Base-by-base conservation (phyloP, 148 eudicot genomes). In the Selenicereus undatus region DNA sequence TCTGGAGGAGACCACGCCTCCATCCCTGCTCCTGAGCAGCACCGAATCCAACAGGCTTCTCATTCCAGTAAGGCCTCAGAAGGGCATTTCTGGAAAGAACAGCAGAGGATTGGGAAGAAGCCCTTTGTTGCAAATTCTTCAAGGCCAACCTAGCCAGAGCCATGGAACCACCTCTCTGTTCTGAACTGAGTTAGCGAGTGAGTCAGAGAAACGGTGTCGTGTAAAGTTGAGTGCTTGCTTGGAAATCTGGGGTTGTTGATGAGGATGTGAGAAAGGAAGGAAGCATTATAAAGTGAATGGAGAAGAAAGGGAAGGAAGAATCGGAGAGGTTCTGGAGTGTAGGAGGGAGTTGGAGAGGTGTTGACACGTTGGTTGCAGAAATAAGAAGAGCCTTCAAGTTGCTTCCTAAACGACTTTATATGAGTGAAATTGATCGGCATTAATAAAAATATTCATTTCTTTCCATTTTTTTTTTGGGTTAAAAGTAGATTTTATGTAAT, bases 111-210 rank as follows among this genome's bases (percentile, higher is more conserved):
- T 74, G 58, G 26, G 58, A 74, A 26, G 75, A 79, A 36, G 73
- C 75, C 82, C 82, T 84, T 79, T 85, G 88, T 27, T 88, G 86
- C 70, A 89, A 24, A 52, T 86, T 82, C 87, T 87, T 88, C 36
- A 90, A 62, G 73, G 83, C 94, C 80, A 88, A 78, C 81, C 94
- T 88, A 52, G 87, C 88, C 51, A 91, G 52, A 54, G 90, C 86
- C 94, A 91, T 89, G 17, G 43, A 39, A 39, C 16, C 11, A 56
- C 22, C 22, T 11, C n/a, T 56, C 22, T 56, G 62, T 56, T 17
- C 5, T 66, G 17, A 26, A 64, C 27, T 64, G 21, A 22, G 65
- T 64, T 8, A 64, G 29, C 22, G 68, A 64, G 60, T 10, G 66
- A 60, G 27, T 21, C 50, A 45, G 8, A 48, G 8, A 8, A 64